Evolutionary conservation across 345 rosid species (phyloP), one percentile per base, ranked within the genome.

Genomic region (Jatropha curcas): DNA sequence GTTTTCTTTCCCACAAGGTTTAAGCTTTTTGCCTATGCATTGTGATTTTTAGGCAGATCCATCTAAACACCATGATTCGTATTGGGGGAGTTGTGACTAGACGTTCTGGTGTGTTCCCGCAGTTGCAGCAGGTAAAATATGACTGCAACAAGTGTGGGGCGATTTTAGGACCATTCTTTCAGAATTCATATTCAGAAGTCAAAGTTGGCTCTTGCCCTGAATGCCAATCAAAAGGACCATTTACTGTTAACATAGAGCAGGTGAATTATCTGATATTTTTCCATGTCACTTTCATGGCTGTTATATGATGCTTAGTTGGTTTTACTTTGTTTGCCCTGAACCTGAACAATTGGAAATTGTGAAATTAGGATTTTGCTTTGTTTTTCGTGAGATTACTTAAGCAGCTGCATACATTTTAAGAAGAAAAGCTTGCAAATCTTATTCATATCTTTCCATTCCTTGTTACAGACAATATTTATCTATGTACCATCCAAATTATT

Each of bases 191-290:
- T 79, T 92, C 99, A 20, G 99, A 93, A 86, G 99, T 95, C 68
- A 93, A 92, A 76, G 98, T 93, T 75, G 98, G 99, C 65, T 95
- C 99, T 72, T 95, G 98, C 79, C 97, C 99, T 41, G 97, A 92
- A 78, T 93, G 97, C 84, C 97, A 95, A 82, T 92, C 98, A 4
- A 95, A 88, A 85, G 97, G 99, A 71, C 98, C 99, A 30, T 95
- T 95, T 79, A 92, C 97, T 34, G 93, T 92, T 50, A 95, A 95
- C 70, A 80, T 93, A 39, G 99, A 95, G 83, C 99, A 91, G 97
- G 98, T 92, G 74, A 65, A 65, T 19, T 57, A 55, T 45, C 55
- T 60, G 9, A 14, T 25, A 33, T 52, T 33, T 73, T 65, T 31
- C 37, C 7, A 30, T 51, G 52, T 43, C n/a, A n/a, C n/a, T n/a